phyloP scores from a whole-genome alignment of 139 green algal species.

The Chlorella vulgaris region DNA sequence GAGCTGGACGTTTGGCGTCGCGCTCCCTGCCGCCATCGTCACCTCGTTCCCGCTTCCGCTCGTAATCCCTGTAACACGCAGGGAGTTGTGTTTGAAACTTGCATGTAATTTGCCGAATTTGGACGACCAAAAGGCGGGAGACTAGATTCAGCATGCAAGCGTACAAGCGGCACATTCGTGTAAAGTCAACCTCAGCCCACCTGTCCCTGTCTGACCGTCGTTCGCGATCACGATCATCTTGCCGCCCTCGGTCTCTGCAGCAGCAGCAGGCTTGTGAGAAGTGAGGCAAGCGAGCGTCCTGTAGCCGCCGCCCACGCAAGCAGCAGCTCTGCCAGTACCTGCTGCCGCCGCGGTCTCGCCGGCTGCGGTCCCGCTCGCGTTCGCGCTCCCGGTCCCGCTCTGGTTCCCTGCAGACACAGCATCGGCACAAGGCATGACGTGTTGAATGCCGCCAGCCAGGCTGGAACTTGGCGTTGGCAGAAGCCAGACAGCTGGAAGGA shows the following conservation, averaged over 20 bases:
- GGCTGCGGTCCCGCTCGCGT: conserved; percentile 9
- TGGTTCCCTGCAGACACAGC: not conserved
- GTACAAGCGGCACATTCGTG: not conserved
- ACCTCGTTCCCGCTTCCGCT: conserved; percentile 26
- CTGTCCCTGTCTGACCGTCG: conserved; percentile 12
- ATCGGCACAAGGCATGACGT: not conserved
- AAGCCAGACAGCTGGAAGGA: not conserved
- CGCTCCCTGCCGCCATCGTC: not conserved
- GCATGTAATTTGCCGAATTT: not conserved
- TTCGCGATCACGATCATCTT: not conserved
- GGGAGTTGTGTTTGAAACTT: not conserved
- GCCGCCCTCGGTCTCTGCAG: conserved; percentile 7
- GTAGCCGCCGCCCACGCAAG: not conserved
- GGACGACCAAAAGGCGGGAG: not conserved
- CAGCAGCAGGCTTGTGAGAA: not conserved
- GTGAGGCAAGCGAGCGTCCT: not conserved
- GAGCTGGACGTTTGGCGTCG: conserved; percentile 5
- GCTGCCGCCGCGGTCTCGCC: conserved; percentile 1
- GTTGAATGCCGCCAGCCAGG: not conserved
- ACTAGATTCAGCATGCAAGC: not conserved
- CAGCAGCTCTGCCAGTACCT: not conserved
- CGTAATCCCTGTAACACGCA: conserved; percentile 6
- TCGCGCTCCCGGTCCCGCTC: not conserved
- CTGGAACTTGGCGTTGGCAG: no score
- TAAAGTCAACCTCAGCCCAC: not conserved